Percentiles rank a stretch among this genome's conserved stretches.
Conservation (phyloP, 805 yeast genomes). For the Metschnikowia gruessii region DNA sequence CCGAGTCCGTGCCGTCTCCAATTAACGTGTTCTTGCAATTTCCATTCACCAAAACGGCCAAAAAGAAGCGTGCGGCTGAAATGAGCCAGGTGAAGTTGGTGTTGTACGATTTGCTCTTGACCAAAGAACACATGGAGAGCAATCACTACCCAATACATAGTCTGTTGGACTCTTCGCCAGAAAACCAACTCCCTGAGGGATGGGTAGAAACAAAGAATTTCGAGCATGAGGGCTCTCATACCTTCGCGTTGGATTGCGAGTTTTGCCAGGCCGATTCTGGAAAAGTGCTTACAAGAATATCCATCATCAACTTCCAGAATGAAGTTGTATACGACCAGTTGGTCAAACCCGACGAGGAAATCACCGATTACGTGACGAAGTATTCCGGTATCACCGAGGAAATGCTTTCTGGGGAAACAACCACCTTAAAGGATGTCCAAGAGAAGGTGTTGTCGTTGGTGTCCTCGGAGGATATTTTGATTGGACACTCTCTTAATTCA, state of each 20-base stretch:
- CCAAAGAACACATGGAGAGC: constrained; percentile 44
- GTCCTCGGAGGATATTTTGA: constrained; percentile 56
- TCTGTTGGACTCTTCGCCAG: constrained; percentile 9
- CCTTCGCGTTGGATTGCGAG: constrained; percentile 90
- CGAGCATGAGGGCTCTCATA: constrained; percentile 57
- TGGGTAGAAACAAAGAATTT: constrained; percentile 57
- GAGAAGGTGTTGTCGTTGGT: constrained; percentile 47
- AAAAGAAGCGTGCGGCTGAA: constrained; percentile 34
- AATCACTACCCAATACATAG: constrained; percentile 61
- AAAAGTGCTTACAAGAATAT: constrained; percentile 70
- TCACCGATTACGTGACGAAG: constrained; percentile 75
- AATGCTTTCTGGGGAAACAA: constrained; percentile 56
- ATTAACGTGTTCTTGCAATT: constrained; percentile 52
- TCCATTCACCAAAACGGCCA: constrained; percentile 58
- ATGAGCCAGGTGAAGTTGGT: constrained; percentile 38
- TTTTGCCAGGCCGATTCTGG: constrained; percentile 72
- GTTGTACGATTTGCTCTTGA: constrained; percentile 53
- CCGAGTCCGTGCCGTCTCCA: constrained; percentile 56
- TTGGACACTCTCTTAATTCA: constrained; percentile 89
- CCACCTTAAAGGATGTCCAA: constrained; percentile 68
- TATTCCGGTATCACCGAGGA: constrained; percentile 88
- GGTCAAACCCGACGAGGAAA: constrained; percentile 74
- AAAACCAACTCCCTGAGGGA: constrained; percentile 21
- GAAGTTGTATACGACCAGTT: constrained; percentile 64
- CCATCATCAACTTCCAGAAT: constrained; percentile 63